Evolutionary conservation across 1,139 yeast species (phyloP).

Genomic region (Kurtzmaniella natalensis): DNA sequence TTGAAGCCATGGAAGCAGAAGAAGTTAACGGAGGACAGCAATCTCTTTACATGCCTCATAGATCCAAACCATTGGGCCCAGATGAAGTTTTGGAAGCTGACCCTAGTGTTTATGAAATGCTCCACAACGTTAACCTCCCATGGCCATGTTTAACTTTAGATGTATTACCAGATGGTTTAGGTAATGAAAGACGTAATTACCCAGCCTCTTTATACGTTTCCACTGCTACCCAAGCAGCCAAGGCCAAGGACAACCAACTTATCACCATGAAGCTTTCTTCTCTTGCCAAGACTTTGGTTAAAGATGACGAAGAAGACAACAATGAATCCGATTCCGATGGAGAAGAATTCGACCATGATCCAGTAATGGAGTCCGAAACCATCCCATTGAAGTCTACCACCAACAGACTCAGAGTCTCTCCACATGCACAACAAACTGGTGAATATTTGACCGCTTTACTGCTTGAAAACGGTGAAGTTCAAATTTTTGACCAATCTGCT

Average conservation of each 20-base stretch:
- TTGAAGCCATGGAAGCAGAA: conserved; percentile 20
- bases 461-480: conserved; percentile 88
- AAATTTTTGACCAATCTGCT: conserved; percentile 72
- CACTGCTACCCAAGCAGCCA: conserved; percentile 93
- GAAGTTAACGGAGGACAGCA: conserved; percentile 24
- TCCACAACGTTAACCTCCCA: conserved; percentile 88
- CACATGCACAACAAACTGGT: conserved; percentile 69
- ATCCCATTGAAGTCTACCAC: conserved; percentile 79
- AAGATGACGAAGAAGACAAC: conserved; percentile 70
- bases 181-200: conserved; percentile 81
- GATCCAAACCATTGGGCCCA: conserved; percentile 85
- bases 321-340: conserved; percentile 65
- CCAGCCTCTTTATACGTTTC: conserved; percentile 86
- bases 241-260: conserved; percentile 82
- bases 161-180: conserved; percentile 79
- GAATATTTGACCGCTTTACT: conserved; percentile 86
- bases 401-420: conserved; percentile 82
- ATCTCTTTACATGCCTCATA: conserved; percentile 75
- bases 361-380: conserved; percentile 79
- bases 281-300: conserved; percentile 77
- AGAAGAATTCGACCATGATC: conserved; percentile 67
- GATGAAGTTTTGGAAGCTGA: conserved; percentile 97
- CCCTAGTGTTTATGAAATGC: conserved; percentile 93
- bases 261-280: conserved; percentile 80
- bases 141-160: conserved; percentile 98